Percentiles rank a stretch among this genome's conserved stretches.
These are phyloP conservation scores for Penicillium lividum DNA, from an alignment of 495 filamentous ascomycete species.

Conservation along the genomic window DNA sequence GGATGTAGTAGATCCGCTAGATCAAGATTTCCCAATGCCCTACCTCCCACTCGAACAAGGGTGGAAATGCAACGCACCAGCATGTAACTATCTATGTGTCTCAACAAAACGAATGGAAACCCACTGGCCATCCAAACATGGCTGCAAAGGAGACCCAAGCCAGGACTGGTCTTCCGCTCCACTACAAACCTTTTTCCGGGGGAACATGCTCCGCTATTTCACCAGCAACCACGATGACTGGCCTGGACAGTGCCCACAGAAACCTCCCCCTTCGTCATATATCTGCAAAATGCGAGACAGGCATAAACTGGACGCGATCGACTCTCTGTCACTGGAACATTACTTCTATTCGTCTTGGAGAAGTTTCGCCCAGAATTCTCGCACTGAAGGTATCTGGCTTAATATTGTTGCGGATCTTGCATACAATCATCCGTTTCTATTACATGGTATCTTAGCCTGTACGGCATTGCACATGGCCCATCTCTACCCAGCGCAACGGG, in stretches of 20 bases:
- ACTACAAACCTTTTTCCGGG: slow-evolving; percentile 33
- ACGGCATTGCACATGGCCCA: slow-evolving; percentile 33
- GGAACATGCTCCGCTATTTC: slow-evolving; percentile 30
- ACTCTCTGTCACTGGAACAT: slow-evolving; percentile 18
- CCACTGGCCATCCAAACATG: slow-evolving; percentile 29
- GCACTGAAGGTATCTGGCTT: slow-evolving; percentile 23
- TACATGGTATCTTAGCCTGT: slow-evolving; percentile 40
- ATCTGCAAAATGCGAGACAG: slow-evolving; percentile 7
- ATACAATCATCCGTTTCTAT: slow-evolving; percentile 26
- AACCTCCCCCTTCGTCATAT: not conserved
- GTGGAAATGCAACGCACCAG: slow-evolving; percentile 20
- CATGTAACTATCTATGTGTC: slow-evolving; percentile 31
- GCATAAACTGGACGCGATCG: slow-evolving; percentile 15
- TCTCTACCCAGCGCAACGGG: slow-evolving; percentile 12
- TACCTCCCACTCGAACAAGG: slow-evolving; percentile 31
- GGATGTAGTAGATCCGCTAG: slow-evolving; percentile 19
- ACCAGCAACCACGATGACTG: slow-evolving; percentile 7
- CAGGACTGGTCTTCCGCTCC: slow-evolving; percentile 18
- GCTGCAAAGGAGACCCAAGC: slow-evolving; percentile 9
- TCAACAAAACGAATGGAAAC: slow-evolving; percentile 34
- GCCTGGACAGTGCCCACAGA: not conserved
- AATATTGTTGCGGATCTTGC: slow-evolving; percentile 26
- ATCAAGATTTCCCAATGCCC: slow-evolving; percentile 31
- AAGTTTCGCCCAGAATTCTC: slow-evolving; percentile 13
- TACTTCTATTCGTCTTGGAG: slow-evolving; percentile 23